Evolutionary conservation across 164 flowering plant genomes (phyloP).

Genomic region (Aristolochia fimbriata): DNA sequence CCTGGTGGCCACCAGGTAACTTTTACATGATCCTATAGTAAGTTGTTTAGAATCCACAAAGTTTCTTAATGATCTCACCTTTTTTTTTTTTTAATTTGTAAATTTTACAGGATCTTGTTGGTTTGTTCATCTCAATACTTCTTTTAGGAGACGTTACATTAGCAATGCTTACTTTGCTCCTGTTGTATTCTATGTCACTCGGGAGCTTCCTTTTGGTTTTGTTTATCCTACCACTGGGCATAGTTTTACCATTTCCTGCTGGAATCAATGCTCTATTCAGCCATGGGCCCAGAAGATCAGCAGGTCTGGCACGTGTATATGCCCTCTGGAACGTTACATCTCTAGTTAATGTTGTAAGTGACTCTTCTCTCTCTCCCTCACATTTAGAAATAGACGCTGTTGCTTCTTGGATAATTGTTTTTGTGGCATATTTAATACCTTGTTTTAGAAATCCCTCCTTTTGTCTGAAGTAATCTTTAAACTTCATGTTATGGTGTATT

Average conservation of each 20-base stretch:
- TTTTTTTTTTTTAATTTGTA: neutral
- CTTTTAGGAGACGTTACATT: conserved; percentile 86
- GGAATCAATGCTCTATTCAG: conserved; percentile 92
- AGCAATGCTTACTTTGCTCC: conserved; percentile 74
- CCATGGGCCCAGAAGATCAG: conserved; percentile 81
- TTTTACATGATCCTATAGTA: neutral
- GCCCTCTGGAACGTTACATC: conserved; percentile 91
- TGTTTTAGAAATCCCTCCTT: too few relatives aligned
- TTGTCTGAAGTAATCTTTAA: too few relatives aligned
- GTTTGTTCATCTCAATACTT: conserved; percentile 70
- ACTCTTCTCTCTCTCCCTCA: neutral
- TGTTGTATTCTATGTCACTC: conserved; percentile 76
- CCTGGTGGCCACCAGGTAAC: conserved; percentile 98
- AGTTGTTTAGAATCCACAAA: neutral
- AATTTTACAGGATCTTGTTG: conserved; percentile 92
- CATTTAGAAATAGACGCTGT: neutral
- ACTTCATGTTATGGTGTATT: too few relatives aligned
- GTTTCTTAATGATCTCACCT: neutral
- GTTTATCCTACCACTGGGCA: conserved; percentile 71
- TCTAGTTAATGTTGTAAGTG: conserved; percentile 78
- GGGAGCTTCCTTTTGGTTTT: conserved; percentile 54
- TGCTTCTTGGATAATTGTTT: neutral
- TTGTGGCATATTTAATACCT: too few relatives aligned
- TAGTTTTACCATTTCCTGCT: conserved; percentile 82
- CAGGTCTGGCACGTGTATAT: conserved; percentile 85